These are phyloP conservation scores for Populus hybrid DNA, from an alignment of 441 rosid genomes.

Conservation along the genomic window DNA sequence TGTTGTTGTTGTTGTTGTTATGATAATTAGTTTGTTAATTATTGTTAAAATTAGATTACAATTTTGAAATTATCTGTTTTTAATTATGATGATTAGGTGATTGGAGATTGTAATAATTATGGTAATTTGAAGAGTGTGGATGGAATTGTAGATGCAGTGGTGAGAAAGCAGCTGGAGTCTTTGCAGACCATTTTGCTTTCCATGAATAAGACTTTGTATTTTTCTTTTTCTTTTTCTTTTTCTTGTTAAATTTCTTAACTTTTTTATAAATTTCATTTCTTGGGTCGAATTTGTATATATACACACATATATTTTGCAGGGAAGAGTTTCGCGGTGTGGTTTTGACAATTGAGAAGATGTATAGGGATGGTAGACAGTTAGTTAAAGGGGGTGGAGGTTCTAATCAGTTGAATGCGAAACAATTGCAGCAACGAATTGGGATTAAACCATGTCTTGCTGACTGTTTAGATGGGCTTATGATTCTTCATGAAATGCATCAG, in stretches of 20 bases:
- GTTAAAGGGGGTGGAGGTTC: constrained; percentile 41
- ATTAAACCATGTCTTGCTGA: constrained; percentile 59
- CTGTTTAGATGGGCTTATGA: constrained; percentile 70
- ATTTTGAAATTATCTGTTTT: not conserved
- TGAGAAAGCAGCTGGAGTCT: constrained; percentile 58
- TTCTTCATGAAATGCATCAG: constrained; percentile 63
- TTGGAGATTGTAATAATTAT: constrained; percentile 48
- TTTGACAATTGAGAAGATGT: constrained; percentile 51
- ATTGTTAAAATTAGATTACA: not conserved
- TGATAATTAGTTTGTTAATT: too few relatives aligned
- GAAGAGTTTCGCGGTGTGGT: constrained; percentile 59
- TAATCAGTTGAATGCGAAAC: constrained; percentile 36
- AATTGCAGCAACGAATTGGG: constrained; percentile 56
- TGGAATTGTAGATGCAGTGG: constrained; percentile 53
- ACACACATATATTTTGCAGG: constrained; percentile 24
- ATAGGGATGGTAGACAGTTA: constrained; percentile 49
- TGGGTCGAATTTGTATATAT: not conserved
- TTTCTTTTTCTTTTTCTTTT: not conserved
- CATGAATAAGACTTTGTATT: constrained; percentile 42
- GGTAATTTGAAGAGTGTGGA: constrained; percentile 47
- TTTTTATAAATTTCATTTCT: not conserved
- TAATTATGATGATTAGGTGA: constrained; percentile 23
- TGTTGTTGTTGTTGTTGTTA: not conserved
- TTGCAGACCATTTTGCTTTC: constrained; percentile 45
- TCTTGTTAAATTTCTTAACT: not conserved